These are phyloP conservation scores for Phaeosphaeria sp. DNA, from an alignment of 2,329 filamentous ascomycete species.

Conservation along the genomic window DNA sequence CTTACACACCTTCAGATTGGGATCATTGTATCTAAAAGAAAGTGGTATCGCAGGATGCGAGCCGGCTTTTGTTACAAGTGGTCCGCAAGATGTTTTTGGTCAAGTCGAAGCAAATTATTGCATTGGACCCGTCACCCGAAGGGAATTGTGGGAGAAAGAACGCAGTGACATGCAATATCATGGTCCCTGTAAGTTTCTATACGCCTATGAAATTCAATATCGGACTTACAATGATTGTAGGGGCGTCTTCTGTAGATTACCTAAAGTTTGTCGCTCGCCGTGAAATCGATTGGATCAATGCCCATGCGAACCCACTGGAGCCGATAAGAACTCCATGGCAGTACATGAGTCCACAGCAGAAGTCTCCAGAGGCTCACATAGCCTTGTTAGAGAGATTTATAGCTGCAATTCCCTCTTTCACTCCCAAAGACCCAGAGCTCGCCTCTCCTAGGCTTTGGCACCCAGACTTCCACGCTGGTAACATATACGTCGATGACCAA, in stretches of 20 bases:
- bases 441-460: conserved; percentile 34
- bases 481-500: conserved; percentile 33
- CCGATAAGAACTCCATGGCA: conserved; percentile 38
- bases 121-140: conserved; percentile 31
- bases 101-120: conserved; percentile 24
- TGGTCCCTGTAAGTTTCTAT: conserved; percentile 27
- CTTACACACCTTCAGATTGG: conserved; percentile 22
- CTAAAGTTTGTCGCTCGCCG: conserved; percentile 38
- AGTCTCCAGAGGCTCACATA: conserved; percentile 26
- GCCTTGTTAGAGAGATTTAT: conserved; percentile 26
- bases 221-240: conserved; percentile 18
- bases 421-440: conserved; percentile 28
- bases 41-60: conserved; percentile 38
- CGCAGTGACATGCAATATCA: conserved; percentile 30
- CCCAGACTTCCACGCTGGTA: conserved; percentile 37
- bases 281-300: conserved; percentile 43
- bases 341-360: conserved; percentile 40
- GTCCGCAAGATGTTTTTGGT: conserved; percentile 19
- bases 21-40: conserved; percentile 30
- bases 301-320: conserved; percentile 29
- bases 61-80: conserved; percentile 26
- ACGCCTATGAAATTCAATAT: conserved; percentile 1
- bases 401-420: conserved; percentile 30
- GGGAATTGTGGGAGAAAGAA: conserved; percentile 32
- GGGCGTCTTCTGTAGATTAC: conserved; percentile 30